Evolutionary conservation across 495 filamentous ascomycete species (phyloP).

Genomic region (Jackrogersella multiformis): DNA sequence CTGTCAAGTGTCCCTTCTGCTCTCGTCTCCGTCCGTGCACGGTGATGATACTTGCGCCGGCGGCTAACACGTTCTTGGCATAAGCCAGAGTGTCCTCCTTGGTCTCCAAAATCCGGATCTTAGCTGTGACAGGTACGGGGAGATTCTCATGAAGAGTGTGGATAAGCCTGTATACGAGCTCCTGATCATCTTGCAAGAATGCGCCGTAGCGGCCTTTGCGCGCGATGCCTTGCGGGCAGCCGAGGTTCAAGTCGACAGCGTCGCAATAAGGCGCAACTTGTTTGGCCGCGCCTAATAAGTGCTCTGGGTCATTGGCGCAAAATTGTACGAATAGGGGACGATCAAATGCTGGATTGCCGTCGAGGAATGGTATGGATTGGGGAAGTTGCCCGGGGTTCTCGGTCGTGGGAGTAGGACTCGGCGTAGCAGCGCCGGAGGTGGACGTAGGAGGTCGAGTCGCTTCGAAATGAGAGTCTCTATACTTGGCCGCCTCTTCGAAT

Average conservation of each 20-base stretch:
- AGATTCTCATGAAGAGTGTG: conserved; percentile 77
- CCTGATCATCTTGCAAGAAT: conserved; percentile 93
- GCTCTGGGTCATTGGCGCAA: conserved; percentile 86
- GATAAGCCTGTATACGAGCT: conserved; percentile 80
- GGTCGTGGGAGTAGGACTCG: conserved; percentile 8
- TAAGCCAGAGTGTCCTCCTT: conserved; percentile 88
- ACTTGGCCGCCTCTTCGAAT: conserved; percentile 76
- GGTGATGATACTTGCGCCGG: conserved; percentile 90
- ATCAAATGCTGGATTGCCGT: conserved; percentile 84
- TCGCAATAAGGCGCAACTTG: conserved; percentile 86
- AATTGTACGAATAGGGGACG: conserved; percentile 96
- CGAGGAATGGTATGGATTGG: conserved; percentile 64
- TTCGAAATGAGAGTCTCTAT: conserved; percentile 81
- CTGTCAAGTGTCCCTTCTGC: conserved; percentile 96
- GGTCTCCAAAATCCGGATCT: conserved; percentile 90
- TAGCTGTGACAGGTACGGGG: conserved; percentile 86
- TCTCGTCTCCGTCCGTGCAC: conserved; percentile 90
- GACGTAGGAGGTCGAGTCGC: conserved; percentile 54
- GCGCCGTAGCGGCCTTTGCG: conserved; percentile 89
- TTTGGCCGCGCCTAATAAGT: conserved; percentile 77
- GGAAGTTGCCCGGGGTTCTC: conserved; percentile 12
- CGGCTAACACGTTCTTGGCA: conserved; percentile 84
- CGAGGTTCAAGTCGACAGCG: conserved; percentile 94
- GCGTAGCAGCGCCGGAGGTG: conserved; percentile 34
- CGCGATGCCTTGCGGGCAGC: conserved; percentile 98